Evolutionary conservation across 2,329 filamentous ascomycete genomes (phyloP), one percentile per base, ranked within the genome.

Genomic region (Trichoderma brevicompactum): DNA sequence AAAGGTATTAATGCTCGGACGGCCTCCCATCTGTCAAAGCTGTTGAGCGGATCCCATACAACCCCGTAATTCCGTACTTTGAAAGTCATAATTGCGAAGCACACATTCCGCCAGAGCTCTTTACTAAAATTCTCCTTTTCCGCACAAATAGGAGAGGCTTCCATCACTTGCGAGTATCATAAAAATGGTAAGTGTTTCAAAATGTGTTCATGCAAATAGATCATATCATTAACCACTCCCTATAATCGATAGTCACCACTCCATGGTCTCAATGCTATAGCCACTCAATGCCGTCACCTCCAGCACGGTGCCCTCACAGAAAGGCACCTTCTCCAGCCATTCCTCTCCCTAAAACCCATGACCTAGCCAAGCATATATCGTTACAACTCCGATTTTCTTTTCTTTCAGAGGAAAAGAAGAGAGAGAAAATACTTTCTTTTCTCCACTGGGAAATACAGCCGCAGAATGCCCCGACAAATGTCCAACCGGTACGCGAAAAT

Each of bases 401-500:
- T 52, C 40, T 32, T 66, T 64, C 49, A 19, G 48, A 48, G 19
- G 17, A 19, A 28, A 19, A 60, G 5, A 40, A 40, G 12, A 28
- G 38, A 49, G 7, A 46, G 36, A 59, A 38, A 32, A 32, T 49
- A 9, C n/a, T 13, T 53, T 28, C 40, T 46, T 32, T 28, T 64
- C 34, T 48, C 58, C 32, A 17, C 34, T n/a, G 17, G 40, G 32
- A 63, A 44, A 53, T 17, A 38, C 40, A 23, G 12, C 40, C 46
- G 41, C 12, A 36, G 38, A 41, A 65, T 41, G 59, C 43, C 48
- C 53, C 50, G 43, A 49, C 41, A 63, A 40, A 49, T 48, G 36
- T 63, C 58, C 44, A 52, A 75, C 75, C 63, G 8, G 32, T 59
- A 23, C 48, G 53, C 41, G 23, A 60, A 53, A 56, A 52, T 53